Evolutionary conservation across 2,329 filamentous ascomycete species (phyloP).

Genomic region (Colletotrichum camelliae): DNA sequence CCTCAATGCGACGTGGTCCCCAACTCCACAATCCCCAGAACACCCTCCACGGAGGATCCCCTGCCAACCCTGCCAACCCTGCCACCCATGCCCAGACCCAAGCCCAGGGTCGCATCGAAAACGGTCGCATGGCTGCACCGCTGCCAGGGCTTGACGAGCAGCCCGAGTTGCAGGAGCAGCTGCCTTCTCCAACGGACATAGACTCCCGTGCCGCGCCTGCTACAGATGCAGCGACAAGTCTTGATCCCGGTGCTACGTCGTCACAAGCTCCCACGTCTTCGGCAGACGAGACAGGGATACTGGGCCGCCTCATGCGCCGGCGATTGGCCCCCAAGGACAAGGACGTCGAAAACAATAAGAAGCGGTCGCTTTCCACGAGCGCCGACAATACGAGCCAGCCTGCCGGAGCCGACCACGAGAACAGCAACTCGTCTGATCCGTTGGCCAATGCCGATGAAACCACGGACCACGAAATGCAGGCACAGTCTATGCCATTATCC

Average conservation of each 20-base stretch:
- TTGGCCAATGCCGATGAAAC: not conserved
- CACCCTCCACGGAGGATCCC: not conserved
- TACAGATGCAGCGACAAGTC: not conserved
- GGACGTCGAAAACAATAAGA: constrained; percentile 1
- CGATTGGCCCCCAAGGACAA: constrained; percentile 10
- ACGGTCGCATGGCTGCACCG: constrained; percentile 6
- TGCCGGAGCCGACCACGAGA: not conserved
- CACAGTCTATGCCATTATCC: not conserved
- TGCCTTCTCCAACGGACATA: not conserved
- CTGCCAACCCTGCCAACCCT: constrained; percentile 1
- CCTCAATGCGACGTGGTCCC: constrained; percentile 13
- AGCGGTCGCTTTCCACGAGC: not conserved
- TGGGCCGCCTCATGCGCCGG: constrained; percentile 10
- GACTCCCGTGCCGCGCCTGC: not conserved
- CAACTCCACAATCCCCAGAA: constrained; percentile 23
- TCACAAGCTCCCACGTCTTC: not conserved
- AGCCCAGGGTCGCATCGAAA: constrained; percentile 9
- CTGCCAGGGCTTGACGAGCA: constrained; percentile 14
- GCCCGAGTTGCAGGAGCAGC: constrained; percentile 1
- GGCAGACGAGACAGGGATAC: constrained; percentile 2
- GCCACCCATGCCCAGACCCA: not conserved
- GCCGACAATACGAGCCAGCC: not conserved
- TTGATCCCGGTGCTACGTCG: not conserved
- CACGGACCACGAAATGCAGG: not conserved
- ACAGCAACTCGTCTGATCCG: not conserved